A percentile compares a stretch with the other conserved stretches of the same genome.
phyloP scores from a whole-genome alignment of 805 yeast species.

The Ogataea wickerhamii region DNA sequence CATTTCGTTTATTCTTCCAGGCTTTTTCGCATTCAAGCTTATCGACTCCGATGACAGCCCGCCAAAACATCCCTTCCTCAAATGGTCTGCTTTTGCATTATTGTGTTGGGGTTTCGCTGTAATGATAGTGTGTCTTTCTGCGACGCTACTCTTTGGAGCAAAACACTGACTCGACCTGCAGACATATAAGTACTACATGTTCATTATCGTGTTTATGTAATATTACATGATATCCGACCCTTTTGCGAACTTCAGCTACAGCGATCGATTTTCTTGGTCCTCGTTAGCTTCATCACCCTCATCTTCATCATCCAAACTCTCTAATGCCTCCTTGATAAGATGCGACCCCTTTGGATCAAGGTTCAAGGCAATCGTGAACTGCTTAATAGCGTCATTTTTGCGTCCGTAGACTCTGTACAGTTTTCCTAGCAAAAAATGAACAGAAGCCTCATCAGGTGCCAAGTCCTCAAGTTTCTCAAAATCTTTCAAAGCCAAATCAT shows the following conservation, averaged over 20 bases:
- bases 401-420: slow-evolving; percentile 73
- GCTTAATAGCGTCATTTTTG: slow-evolving; percentile 73
- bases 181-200: neutral
- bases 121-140: slow-evolving; percentile 59
- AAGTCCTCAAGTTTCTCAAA: slow-evolving; percentile 68
- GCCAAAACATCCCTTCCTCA: slow-evolving; percentile 34
- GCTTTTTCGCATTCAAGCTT: slow-evolving; percentile 75
- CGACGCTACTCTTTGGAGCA: slow-evolving; percentile 33
- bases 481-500: slow-evolving; percentile 66
- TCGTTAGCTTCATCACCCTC: slow-evolving; percentile 15
- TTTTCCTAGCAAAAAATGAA: slow-evolving; percentile 86
- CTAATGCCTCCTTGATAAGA: slow-evolving; percentile 80
- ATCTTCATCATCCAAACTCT: slow-evolving; percentile 34
- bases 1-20: slow-evolving; percentile 87
- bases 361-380: slow-evolving; percentile 83
- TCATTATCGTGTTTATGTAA: slow-evolving; percentile 1
- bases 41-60: slow-evolving; percentile 37
- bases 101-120: slow-evolving; percentile 67
- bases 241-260: neutral
- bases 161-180: slow-evolving; percentile 26
- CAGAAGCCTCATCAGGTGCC: slow-evolving; percentile 94
- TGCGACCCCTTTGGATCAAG: slow-evolving; percentile 92
- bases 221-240: neutral
- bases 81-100: slow-evolving; percentile 51
- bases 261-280: slow-evolving; percentile 9